Conservation (phyloP, 805 yeast genomes). For the Candida multigemmis region DNA sequence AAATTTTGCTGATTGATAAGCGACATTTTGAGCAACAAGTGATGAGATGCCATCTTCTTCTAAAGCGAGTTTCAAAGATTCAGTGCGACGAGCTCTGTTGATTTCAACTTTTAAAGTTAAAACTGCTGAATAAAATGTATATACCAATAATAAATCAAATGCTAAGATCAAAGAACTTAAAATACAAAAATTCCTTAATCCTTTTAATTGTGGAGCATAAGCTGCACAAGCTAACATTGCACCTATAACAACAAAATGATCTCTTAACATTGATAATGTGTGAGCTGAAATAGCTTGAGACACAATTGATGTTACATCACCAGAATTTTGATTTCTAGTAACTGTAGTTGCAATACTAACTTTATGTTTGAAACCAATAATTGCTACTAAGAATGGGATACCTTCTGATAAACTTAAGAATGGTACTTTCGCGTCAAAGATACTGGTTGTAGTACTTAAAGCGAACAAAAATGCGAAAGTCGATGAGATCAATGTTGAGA, state of each 20-base stretch:
- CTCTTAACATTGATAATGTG: conserved; percentile 55
- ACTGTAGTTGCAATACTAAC: conserved; percentile 60
- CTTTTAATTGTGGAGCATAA: conserved; percentile 59
- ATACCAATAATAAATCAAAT: conserved; percentile 63
- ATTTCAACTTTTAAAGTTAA: conserved; percentile 85
- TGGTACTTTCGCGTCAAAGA: conserved; percentile 55
- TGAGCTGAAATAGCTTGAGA: conserved; percentile 31
- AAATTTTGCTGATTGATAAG: conserved; percentile 31
- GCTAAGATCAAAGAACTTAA: conserved; percentile 61
- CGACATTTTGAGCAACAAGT: conserved; percentile 58
- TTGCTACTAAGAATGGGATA: conserved; percentile 84
- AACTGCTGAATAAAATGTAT: conserved; percentile 77
- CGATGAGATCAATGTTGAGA: conserved; percentile 70
- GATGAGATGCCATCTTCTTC: conserved; percentile 90
- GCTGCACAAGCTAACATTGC: conserved; percentile 63
- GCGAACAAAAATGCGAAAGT: conserved; percentile 81
- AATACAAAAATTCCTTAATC: conserved; percentile 73
- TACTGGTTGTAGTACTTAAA: conserved; percentile 44
- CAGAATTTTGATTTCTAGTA: conserved; percentile 28
- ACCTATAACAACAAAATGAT: conserved; percentile 62
- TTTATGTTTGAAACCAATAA: conserved; percentile 86
- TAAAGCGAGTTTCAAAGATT: conserved; percentile 65
- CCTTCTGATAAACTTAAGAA: conserved; percentile 79
- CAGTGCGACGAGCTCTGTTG: conserved; percentile 72
- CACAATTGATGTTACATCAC: conserved; percentile 35